These are phyloP conservation scores for Carallia pectinifolia DNA, from an alignment of 345 rosid genomes.

Conservation along the genomic window DNA sequence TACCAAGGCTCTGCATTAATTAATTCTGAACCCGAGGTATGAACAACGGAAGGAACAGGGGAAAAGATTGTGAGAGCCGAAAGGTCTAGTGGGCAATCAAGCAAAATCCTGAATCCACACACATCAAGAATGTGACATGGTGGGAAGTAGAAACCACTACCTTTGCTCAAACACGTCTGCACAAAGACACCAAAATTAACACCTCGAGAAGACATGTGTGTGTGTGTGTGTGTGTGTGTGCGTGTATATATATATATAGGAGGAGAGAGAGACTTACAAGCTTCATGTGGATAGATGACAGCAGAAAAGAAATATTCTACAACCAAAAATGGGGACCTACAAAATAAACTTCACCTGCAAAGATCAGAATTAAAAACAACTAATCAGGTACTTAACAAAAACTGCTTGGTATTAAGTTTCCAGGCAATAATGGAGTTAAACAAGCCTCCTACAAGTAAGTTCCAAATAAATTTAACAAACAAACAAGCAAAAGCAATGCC, in stretches of 20 bases:
- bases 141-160: conserved; percentile 63
- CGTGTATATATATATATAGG: background rate
- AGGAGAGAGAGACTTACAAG: conserved; percentile 45
- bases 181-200: conserved; percentile 12
- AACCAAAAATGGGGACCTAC: too few species aligned
- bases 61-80: conserved; percentile 61
- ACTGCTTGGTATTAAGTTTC: too few species aligned
- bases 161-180: conserved; percentile 84
- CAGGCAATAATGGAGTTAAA: too few species aligned
- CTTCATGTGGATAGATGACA: conserved; percentile 39
- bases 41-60: conserved; percentile 45
- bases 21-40: conserved; percentile 32
- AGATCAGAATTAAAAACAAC: too few species aligned
- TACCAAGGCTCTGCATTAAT: conserved; percentile 75
- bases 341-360: too few species aligned
- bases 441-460: too few species aligned
- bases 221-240: too few species aligned
- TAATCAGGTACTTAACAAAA: too few species aligned
- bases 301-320: too few species aligned
- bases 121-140: conserved; percentile 60
- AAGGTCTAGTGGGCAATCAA: conserved; percentile 82
- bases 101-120: conserved; percentile 63
- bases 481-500: too few species aligned
- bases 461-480: too few species aligned
- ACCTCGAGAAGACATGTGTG: background rate